These are phyloP conservation scores for Alternaria alternata DNA, from an alignment of 2,329 filamentous ascomycete genomes.

Conservation along the genomic window DNA sequence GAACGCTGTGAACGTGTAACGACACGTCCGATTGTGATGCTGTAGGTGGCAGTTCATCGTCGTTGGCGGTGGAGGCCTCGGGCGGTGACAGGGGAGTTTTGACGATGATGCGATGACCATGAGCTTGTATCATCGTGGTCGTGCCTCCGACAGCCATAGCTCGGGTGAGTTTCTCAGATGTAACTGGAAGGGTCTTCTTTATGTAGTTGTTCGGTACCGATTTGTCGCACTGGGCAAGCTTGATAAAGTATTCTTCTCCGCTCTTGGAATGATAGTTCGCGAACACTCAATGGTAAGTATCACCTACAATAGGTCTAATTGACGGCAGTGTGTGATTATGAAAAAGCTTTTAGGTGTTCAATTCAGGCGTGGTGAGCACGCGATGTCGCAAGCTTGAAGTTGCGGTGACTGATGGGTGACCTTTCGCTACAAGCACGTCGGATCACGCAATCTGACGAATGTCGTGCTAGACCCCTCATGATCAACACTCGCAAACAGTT, in stretches of 20 bases:
- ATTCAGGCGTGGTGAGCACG: not conserved
- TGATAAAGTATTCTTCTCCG: not conserved
- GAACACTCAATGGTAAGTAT: not conserved
- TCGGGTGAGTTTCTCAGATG: not conserved
- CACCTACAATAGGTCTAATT: not conserved
- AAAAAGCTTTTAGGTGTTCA: not conserved
- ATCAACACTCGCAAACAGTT: not conserved
- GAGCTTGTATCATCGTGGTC: not conserved
- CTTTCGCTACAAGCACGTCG: slow-evolving; percentile 40
- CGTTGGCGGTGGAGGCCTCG: not conserved
- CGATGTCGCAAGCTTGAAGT: slow-evolving; percentile 3
- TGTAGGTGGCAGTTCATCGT: not conserved
- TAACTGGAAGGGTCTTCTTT: not conserved
- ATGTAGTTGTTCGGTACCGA: not conserved
- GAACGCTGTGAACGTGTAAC: not conserved
- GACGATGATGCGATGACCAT: not conserved
- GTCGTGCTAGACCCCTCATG: not conserved
- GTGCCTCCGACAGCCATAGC: not conserved
- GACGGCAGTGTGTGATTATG: not conserved
- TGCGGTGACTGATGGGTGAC: slow-evolving; percentile 24
- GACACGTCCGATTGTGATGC: not conserved
- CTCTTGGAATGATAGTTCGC: not conserved
- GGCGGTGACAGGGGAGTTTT: not conserved
- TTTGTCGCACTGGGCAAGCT: not conserved
- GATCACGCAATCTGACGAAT: slow-evolving; percentile 42